These are phyloP conservation scores for Trichoderma sp. DNA, from an alignment of 2,329 filamentous ascomycete species.

Conservation along the genomic window DNA sequence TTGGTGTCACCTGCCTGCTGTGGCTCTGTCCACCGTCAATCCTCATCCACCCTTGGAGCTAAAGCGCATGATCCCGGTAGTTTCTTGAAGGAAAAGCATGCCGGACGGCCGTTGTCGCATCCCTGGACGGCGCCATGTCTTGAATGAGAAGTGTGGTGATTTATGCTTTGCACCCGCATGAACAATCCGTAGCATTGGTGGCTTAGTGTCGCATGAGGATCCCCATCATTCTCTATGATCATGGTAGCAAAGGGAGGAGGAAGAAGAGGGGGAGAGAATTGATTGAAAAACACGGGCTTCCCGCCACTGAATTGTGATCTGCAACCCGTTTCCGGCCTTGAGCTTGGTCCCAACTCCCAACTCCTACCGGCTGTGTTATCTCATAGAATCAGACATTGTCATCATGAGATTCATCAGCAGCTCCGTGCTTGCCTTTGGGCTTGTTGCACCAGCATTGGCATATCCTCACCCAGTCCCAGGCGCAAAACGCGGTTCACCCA, in stretches of 20 bases:
- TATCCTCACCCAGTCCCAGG: not conserved
- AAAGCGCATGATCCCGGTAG: not conserved
- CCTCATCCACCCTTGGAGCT: not conserved
- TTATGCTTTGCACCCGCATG: not conserved
- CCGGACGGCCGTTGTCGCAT: not conserved
- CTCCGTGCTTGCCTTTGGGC: conserved; percentile 15
- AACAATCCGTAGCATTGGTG: not conserved
- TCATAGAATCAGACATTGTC: not conserved
- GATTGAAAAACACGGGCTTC: conserved; percentile 15
- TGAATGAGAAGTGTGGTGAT: conserved; percentile 1
- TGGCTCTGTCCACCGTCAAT: conserved; percentile 11
- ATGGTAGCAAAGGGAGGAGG: not conserved
- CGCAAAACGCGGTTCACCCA: conserved; percentile 7
- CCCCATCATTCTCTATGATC: not conserved
- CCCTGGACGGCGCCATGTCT: conserved; percentile 20
- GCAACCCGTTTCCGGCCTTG: not conserved
- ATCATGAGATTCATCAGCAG: conserved; percentile 5
- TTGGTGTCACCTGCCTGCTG: conserved; percentile 23
- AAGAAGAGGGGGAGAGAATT: not conserved
- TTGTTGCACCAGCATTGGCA: conserved; percentile 13
- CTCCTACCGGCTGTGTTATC: not conserved
- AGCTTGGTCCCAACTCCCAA: not conserved
- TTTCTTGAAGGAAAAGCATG: not conserved
- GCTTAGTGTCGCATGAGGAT: not conserved
- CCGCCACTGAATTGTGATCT: not conserved